These are phyloP conservation scores for Fraxinus nigra DNA, from an alignment of 305 asterid species.

Conservation along the genomic window DNA sequence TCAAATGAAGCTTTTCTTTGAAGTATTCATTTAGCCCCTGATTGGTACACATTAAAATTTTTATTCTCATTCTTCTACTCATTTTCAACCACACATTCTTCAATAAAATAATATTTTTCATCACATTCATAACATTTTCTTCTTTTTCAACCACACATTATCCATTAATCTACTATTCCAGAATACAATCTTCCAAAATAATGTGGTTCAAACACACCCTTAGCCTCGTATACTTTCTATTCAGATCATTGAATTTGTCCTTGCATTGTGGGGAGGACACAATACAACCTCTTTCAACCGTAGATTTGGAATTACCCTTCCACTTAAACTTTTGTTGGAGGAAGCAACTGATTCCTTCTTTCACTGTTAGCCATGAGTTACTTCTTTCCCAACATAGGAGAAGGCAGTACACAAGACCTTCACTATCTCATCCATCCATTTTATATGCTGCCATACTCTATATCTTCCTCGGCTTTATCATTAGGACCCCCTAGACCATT, in stretches of 20 bases:
- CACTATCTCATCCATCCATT: conserved; percentile 50
- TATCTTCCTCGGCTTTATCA: conserved; percentile 7
- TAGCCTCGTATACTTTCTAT: conserved; percentile 40
- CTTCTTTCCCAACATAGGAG: conserved; percentile 30
- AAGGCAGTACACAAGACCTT: conserved; percentile 40
- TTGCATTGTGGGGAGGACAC: conserved; percentile 52
- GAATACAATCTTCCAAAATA: too few species aligned
- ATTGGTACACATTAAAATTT: too few species aligned
- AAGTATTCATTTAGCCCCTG: conserved; percentile 32
- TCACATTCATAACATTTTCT: too few species aligned
- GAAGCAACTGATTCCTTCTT: not conserved
- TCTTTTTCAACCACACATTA: too few species aligned
- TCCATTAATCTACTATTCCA: too few species aligned
- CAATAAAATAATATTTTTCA: too few species aligned
- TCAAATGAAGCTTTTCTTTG: conserved; percentile 25
- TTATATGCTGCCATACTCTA: conserved; percentile 35
- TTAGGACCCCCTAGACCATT: not conserved
- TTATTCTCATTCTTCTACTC: too few species aligned
- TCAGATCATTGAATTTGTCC: conserved; percentile 46
- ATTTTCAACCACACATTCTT: too few species aligned
- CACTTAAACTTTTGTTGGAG: conserved; percentile 34
- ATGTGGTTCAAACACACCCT: too few species aligned
- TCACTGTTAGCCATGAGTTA: not conserved
- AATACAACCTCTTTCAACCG: conserved; percentile 35
- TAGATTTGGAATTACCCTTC: conserved; percentile 32